Base-by-base conservation (phyloP, 495 filamentous ascomycete genomes). In the Penicillium herquei region DNA sequence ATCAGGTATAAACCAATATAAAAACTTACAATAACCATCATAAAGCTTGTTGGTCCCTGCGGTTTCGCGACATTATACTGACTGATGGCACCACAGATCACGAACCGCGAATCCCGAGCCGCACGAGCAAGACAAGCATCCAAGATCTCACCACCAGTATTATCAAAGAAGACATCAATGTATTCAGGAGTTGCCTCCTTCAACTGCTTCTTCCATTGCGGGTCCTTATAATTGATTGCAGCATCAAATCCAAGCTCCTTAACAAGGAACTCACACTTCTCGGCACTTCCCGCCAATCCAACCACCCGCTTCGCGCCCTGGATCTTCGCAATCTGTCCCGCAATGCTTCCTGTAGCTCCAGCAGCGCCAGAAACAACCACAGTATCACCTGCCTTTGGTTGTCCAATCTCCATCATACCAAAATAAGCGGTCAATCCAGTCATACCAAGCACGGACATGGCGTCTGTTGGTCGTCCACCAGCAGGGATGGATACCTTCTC, bases 301-400 rank as follows among this genome's bases (percentile, higher is more conserved):
- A 84, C 60, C 3, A 84, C 79, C 41, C 72, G 57, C 65, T 67
- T 76, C 3, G 79, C 80, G 6, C 84, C 85, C 63, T 81, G 78
- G 41, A 85, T 70, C 69, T 84, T 86, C 2, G 82, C 82, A 64
- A 89, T 87, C 71, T 91, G 87, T 4, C 84, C 86, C 11, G 78
- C 87, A 1, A 88, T 77, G 56, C 78, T 83, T 0, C 87, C 88
- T 8, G 86, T 89, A 0, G 86, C 87, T 9, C 87, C 87, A 5
- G 88, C 88, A 4, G 87, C 87, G 1, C 83, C 85, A 17, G 83
- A 85, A 0, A 88, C 80, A 11, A 89, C 85, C 7, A 89, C 84
- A 5, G 84, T 83, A 49, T 89, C 84, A 6, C 81, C 83, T 0
- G 70, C 53, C 44, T 81, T 75, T 9, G 84, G 78, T 40, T 81